Percentiles rank a stretch among this genome's conserved stretches.
Evolutionary conservation across 192 early-diverging fungal species (phyloP).

Genomic region (Allomyces macrogynus): DNA sequence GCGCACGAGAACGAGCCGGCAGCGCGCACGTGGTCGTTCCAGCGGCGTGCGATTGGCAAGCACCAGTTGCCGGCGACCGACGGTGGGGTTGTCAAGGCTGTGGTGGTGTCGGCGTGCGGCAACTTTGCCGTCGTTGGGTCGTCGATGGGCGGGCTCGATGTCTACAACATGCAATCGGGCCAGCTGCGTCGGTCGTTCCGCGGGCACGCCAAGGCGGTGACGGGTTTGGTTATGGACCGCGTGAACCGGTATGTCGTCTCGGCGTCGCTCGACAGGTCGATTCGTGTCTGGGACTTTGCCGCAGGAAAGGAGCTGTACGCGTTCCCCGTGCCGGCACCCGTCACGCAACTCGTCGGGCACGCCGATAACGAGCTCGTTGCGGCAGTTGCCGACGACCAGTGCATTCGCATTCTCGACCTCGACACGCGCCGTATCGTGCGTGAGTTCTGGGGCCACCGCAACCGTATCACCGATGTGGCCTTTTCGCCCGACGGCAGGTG

Average conservation of each 20-base stretch:
- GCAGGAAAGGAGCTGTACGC: constrained; percentile 35
- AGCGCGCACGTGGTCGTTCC: constrained; percentile 67
- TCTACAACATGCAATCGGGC: constrained; percentile 94
- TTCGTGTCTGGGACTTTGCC: constrained; percentile 81
- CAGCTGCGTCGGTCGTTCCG: constrained; percentile 45
- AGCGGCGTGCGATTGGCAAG: constrained; percentile 52
- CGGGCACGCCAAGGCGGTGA: constrained; percentile 59
- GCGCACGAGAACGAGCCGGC: constrained; percentile 53
- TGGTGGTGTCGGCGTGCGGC: constrained; percentile 68
- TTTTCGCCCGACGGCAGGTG: constrained; percentile 84
- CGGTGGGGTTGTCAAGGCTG: constrained; percentile 27
- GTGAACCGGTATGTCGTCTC: constrained; percentile 54
- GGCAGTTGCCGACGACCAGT: constrained; percentile 64
- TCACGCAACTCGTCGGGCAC: constrained; percentile 40
- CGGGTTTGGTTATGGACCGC: constrained; percentile 53
- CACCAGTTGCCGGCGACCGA: constrained; percentile 43
- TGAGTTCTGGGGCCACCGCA: constrained; percentile 70
- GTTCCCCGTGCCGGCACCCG: constrained; percentile 40
- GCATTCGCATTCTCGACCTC: constrained; percentile 70
- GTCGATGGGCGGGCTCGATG: constrained; percentile 51
- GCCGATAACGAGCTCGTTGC: constrained; percentile 59
- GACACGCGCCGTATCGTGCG: constrained; percentile 64
- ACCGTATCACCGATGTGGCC: constrained; percentile 70
- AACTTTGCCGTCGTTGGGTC: constrained; percentile 84
- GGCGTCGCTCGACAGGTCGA: constrained; percentile 53